Conservation (phyloP, 108 stramenopile genomes). For the Cafeteria roenbergensis region DNA sequence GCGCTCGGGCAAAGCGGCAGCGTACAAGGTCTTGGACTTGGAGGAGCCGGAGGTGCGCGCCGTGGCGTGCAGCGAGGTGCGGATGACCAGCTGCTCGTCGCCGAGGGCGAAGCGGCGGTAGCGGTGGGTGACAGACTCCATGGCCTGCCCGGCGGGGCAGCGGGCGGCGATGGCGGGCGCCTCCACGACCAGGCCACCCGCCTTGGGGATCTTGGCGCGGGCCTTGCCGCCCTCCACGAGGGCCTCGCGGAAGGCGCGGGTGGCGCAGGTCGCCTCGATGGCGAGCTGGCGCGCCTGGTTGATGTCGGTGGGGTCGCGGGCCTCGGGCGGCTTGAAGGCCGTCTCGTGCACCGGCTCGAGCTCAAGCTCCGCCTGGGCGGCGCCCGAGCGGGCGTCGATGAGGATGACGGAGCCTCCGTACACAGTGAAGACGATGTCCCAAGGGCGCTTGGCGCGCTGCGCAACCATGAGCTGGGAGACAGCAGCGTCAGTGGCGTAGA, state of each 20-base stretch:
- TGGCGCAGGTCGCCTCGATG: conserved; percentile 85
- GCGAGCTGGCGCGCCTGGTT: conserved; percentile 71
- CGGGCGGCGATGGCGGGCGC: conserved; percentile 78
- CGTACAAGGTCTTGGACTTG: conserved; percentile 87
- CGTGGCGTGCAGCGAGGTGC: conserved; percentile 24
- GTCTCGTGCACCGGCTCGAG: conserved; percentile 65
- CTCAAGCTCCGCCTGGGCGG: conserved; percentile 76
- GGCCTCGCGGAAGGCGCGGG: conserved; percentile 93
- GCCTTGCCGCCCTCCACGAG: conserved; percentile 58
- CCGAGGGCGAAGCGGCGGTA: conserved; percentile 24
- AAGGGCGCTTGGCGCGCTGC: conserved; percentile 77
- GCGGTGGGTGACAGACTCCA: conserved; percentile 40
- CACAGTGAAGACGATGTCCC: conserved; percentile 90
- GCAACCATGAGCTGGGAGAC: conserved; percentile 88
- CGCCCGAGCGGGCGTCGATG: conserved; percentile 87
- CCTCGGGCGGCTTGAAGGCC: conserved; percentile 42
- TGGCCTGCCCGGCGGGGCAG: conserved; percentile 84
- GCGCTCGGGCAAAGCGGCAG: conserved; percentile 78
- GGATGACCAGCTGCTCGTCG: conserved; percentile 36
- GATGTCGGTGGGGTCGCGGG: conserved; percentile 64
- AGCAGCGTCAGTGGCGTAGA: conserved; percentile 87
- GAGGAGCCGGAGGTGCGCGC: too few species aligned
- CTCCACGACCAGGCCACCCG: conserved; percentile 73
- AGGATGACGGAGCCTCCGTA: conserved; percentile 67
- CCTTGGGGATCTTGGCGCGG: conserved; percentile 64